Evolutionary conservation across 257 asterid genomes (phyloP).

Genomic region (Prunella vulgaris): DNA sequence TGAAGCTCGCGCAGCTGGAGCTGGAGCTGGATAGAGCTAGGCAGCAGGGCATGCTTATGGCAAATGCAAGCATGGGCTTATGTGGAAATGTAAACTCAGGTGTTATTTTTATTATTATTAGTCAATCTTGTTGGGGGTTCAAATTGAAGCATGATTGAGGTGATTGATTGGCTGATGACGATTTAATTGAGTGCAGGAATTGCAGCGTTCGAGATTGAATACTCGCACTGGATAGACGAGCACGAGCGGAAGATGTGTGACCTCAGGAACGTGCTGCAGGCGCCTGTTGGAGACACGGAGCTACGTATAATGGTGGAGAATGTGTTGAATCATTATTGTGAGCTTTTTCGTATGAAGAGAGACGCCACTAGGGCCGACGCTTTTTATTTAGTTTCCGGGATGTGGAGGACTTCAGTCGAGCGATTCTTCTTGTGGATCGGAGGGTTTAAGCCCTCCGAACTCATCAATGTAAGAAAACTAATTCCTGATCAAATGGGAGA

Average conservation of each 20-base stretch:
- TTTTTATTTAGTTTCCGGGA: constrained; percentile 76
- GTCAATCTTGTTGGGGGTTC: neutral
- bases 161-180: neutral
- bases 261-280: constrained; percentile 57
- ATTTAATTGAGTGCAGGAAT: constrained; percentile 37
- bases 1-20: constrained; percentile 91
- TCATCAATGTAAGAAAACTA: constrained; percentile 57
- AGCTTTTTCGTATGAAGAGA: constrained; percentile 70
- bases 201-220: constrained; percentile 72
- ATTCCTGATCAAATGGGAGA: neutral
- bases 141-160: too few relatives aligned
- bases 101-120: neutral
- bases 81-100: constrained; percentile 57
- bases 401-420: constrained; percentile 82
- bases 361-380: constrained; percentile 78
- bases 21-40: constrained; percentile 79
- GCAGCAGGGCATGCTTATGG: constrained; percentile 63
- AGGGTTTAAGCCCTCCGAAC: constrained; percentile 90
- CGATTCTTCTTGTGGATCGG: constrained; percentile 93
- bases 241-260: constrained; percentile 58
- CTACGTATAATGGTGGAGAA: constrained; percentile 50
- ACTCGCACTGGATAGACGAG: constrained; percentile 71
- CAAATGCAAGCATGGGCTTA: constrained; percentile 45
- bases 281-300: constrained; percentile 48
- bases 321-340: constrained; percentile 59